Conservation (phyloP, 1,284 basidiomycete genomes). For the Malassezia psittaci region DNA sequence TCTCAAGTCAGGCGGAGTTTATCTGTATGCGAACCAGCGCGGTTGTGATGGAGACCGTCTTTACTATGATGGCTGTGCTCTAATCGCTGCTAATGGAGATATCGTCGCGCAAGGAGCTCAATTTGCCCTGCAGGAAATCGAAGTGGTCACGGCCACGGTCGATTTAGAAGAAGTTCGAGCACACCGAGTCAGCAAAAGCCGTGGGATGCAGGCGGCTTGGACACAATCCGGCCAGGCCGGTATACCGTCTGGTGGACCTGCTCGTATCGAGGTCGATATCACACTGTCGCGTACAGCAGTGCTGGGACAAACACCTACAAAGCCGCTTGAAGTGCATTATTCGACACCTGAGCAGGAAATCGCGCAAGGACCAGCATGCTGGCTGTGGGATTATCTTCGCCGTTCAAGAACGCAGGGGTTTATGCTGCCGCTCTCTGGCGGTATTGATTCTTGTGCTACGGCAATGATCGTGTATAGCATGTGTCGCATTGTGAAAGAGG, state of each 20-base stretch:
- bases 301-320: background rate
- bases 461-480: constrained; percentile 90
- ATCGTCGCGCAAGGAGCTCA: constrained; percentile 90
- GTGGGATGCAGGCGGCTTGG: constrained; percentile 76
- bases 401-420: constrained; percentile 88
- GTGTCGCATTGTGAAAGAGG: constrained; percentile 78
- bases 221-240: constrained; percentile 4
- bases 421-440: constrained; percentile 92
- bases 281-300: constrained; percentile 46
- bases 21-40: constrained; percentile 96
- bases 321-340: constrained; percentile 11
- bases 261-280: constrained; percentile 53
- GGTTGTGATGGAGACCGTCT: constrained; percentile 95
- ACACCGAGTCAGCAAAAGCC: constrained; percentile 63
- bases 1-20: constrained; percentile 88
- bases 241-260: constrained; percentile 52
- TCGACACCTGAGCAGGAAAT: constrained; percentile 80
- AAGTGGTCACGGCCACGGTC: constrained; percentile 86
- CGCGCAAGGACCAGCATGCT: constrained; percentile 94
- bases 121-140: constrained; percentile 88
- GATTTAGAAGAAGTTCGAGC: constrained; percentile 89
- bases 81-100: constrained; percentile 87
- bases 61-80: constrained; percentile 92
- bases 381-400: constrained; percentile 97
- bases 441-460: constrained; percentile 93